phyloP scores from a whole-genome alignment of 2,329 filamentous ascomycete genomes.

The Penicillium freii region DNA sequence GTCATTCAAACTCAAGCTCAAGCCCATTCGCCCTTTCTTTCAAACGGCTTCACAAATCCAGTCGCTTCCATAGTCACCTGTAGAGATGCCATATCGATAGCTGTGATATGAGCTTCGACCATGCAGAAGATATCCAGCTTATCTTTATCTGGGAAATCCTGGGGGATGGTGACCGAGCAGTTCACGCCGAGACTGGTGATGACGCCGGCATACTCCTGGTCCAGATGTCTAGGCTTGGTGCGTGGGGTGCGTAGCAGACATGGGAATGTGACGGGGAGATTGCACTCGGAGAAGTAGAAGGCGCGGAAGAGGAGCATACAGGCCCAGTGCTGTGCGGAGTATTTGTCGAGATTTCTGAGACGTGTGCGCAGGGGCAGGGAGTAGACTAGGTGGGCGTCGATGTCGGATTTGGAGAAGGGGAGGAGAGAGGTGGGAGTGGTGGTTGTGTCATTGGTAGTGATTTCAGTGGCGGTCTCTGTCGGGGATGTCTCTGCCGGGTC shows the following conservation, averaged over 20 bases:
- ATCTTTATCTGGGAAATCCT: constrained; percentile 20
- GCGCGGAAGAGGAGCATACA: constrained; percentile 57
- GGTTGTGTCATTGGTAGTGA: not conserved
- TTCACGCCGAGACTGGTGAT: constrained; percentile 34
- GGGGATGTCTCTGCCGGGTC: not conserved
- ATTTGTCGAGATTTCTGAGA: constrained; percentile 39
- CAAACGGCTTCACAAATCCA: constrained; percentile 32
- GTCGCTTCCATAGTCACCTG: constrained; percentile 37
- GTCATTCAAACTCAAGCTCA: constrained; percentile 8
- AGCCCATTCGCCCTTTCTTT: constrained; percentile 36
- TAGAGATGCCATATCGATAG: constrained; percentile 34
- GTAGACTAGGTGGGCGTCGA: constrained; percentile 51
- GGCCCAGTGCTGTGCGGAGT: constrained; percentile 50
- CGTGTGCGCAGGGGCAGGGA: constrained; percentile 43
- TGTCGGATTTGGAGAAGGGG: constrained; percentile 50
- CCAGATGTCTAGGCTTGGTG: constrained; percentile 21
- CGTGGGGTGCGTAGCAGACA: constrained; percentile 35
- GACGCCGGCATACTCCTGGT: constrained; percentile 28
- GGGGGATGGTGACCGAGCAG: constrained; percentile 30
- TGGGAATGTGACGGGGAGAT: constrained; percentile 50
- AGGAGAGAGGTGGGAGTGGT: constrained; percentile 33
- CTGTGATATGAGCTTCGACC: constrained; percentile 36
- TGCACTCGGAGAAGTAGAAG: constrained; percentile 54
- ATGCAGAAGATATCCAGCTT: constrained; percentile 32
- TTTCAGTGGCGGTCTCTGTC: not conserved